Percentiles rank a stretch among this genome's conserved stretches.
These are phyloP conservation scores for Auriculariales sp. DNA, from an alignment of 768 basidiomycete species.

Conservation along the genomic window DNA sequence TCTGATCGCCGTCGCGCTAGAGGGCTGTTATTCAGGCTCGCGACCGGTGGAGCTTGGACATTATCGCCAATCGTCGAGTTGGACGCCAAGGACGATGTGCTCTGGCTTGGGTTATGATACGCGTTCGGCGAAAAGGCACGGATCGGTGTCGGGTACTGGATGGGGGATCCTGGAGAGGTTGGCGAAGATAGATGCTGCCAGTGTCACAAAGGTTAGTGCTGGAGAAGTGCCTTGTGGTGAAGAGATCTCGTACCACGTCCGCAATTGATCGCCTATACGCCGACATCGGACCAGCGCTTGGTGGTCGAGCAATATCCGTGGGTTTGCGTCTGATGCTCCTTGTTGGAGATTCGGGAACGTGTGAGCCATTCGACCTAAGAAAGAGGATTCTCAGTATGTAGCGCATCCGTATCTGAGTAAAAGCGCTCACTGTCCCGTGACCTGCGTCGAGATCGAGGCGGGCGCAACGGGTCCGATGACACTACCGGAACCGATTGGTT, in stretches of 20 bases:
- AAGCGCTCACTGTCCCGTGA: too few relatives aligned
- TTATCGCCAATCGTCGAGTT: background rate
- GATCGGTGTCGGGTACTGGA: background rate
- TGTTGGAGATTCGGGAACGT: background rate
- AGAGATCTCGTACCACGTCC: too few relatives aligned
- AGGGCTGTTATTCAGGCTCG: slow-evolving; percentile 69
- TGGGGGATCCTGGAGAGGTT: background rate
- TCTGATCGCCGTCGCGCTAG: slow-evolving; percentile 61
- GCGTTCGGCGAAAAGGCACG: background rate
- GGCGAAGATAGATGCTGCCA: background rate
- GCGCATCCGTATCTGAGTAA: too few relatives aligned
- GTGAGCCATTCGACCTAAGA: background rate
- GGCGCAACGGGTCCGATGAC: too few relatives aligned
- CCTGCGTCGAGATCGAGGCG: too few relatives aligned
- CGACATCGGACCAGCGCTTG: slow-evolving; percentile 6
- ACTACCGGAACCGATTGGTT: too few relatives aligned
- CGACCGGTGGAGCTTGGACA: slow-evolving; percentile 45
- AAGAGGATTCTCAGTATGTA: too few relatives aligned
- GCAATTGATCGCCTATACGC: slow-evolving; percentile 6
- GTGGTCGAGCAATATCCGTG: slow-evolving; percentile 1
- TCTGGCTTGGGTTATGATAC: background rate
- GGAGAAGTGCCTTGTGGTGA: too few relatives aligned
- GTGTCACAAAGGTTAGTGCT: too few relatives aligned
- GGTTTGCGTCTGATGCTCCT: background rate
- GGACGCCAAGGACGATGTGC: background rate